phyloP scores from a whole-genome alignment of 345 rosid genomes.

The Syzygium grande region DNA sequence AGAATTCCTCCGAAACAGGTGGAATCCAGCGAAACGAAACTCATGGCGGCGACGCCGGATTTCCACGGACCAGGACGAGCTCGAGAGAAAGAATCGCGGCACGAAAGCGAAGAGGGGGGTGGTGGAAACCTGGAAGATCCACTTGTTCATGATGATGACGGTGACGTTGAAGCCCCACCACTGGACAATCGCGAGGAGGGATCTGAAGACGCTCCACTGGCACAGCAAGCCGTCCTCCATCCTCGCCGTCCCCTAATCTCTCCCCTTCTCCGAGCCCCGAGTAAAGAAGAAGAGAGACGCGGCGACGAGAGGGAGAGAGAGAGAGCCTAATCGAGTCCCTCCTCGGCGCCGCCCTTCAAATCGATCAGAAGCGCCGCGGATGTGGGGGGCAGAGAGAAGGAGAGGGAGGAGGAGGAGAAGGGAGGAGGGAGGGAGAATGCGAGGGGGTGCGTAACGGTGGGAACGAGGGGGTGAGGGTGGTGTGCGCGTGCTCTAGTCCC shows the following conservation, averaged over 20 bases:
- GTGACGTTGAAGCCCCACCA: constrained; percentile 99
- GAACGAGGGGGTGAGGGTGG: neutral
- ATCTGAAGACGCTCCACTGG: constrained; percentile 75
- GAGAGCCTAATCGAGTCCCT: neutral
- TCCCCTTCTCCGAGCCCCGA: neutral
- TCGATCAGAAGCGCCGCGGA: neutral
- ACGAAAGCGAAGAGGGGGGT: fast-evolving
- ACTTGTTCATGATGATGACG: constrained; percentile 96
- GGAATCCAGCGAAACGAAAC: neutral
- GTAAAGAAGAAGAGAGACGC: neutral
- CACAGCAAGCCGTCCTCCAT: constrained; percentile 73
- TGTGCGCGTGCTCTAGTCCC: neutral
- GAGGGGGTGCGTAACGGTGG: constrained; percentile 2
- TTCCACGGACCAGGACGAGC: neutral
- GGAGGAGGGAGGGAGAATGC: neutral
- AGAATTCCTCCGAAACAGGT: neutral
- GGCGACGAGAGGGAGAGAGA: neutral
- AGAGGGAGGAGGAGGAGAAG: neutral
- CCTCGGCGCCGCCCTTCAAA: neutral
- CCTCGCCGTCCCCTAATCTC: neutral
- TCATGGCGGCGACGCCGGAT: neutral
- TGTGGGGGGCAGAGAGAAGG: neutral
- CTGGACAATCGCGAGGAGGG: constrained; percentile 84
- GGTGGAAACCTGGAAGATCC: constrained; percentile 90
- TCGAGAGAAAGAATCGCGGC: neutral